Evolutionary conservation across 2,329 filamentous ascomycete genomes (phyloP).

Genomic region (Conoideocrella luteorostrata): DNA sequence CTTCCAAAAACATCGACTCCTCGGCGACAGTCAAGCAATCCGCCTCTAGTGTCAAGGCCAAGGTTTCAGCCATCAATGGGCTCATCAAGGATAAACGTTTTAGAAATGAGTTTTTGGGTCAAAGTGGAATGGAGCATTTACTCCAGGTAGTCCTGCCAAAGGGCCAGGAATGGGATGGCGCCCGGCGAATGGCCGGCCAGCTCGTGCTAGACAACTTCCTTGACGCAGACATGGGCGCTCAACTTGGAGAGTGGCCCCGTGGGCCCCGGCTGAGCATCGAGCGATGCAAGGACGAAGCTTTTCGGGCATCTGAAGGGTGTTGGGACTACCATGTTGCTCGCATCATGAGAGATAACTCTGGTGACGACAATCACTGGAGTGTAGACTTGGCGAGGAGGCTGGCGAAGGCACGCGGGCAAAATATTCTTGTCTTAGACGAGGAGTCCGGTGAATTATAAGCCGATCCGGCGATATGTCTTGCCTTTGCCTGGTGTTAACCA

Average conservation of each 20-base stretch:
- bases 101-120: slow-evolving; percentile 47
- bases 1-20: slow-evolving; percentile 16
- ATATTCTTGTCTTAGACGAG: too few relatives aligned
- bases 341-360: slow-evolving; percentile 32
- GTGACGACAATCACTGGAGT: too few relatives aligned
- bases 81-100: slow-evolving; percentile 50
- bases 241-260: slow-evolving; percentile 50
- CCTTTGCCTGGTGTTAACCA: too few relatives aligned
- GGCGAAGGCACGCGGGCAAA: too few relatives aligned
- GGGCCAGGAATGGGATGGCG: slow-evolving; percentile 40
- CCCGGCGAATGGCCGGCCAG: slow-evolving; percentile 49
- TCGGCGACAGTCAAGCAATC: slow-evolving; percentile 17
- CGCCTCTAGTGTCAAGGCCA: slow-evolving; percentile 27
- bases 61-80: slow-evolving; percentile 47
- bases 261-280: slow-evolving; percentile 25
- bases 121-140: slow-evolving; percentile 47
- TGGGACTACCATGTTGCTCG: slow-evolving; percentile 49
- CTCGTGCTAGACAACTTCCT: slow-evolving; percentile 60
- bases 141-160: slow-evolving; percentile 44
- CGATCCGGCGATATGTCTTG: too few relatives aligned
- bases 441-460: too few relatives aligned
- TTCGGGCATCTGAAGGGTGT: slow-evolving; percentile 43
- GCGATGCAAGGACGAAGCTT: slow-evolving; percentile 27
- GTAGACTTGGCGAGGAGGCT: too few relatives aligned
- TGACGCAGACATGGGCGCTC: slow-evolving; percentile 58